Percentiles rank a stretch among this genome's conserved stretches.
These are phyloP conservation scores for Coemansia guatemalensis DNA, from an alignment of 192 early-diverging fungal species.

Conservation along the genomic window DNA sequence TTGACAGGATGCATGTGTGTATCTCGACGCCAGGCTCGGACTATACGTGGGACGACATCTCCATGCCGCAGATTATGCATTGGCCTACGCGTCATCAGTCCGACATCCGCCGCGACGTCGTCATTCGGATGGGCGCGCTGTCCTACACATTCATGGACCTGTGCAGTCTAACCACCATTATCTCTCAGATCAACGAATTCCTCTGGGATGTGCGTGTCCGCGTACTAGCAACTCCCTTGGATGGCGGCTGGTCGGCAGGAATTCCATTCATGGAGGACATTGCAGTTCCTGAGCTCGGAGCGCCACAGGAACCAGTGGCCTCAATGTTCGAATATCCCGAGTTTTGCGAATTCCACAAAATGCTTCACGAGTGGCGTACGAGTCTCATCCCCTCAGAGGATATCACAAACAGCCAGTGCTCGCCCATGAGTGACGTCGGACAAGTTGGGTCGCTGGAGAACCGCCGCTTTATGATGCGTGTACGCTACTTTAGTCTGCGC, in stretches of 20 bases:
- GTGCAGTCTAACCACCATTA: constrained; percentile 32
- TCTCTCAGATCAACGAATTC: constrained; percentile 39
- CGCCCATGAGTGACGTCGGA: constrained; percentile 11
- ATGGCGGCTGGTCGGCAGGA: constrained; percentile 16
- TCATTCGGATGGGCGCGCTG: constrained; percentile 31
- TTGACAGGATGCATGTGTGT: constrained; percentile 37
- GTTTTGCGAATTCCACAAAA: constrained; percentile 22
- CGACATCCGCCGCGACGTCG: constrained; percentile 7
- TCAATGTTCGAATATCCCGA: constrained; percentile 38
- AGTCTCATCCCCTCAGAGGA: constrained; percentile 34
- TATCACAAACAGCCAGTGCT: constrained; percentile 7
- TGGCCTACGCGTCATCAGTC: constrained; percentile 43
- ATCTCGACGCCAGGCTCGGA: constrained; percentile 37
- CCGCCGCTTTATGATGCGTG: constrained; percentile 41
- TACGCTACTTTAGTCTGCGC: constrained; percentile 46
- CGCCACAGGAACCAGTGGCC: constrained; percentile 6
- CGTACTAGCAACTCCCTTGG: constrained; percentile 13
- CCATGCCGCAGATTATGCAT: constrained; percentile 36
- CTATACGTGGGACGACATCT: constrained; percentile 46
- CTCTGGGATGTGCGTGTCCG: constrained; percentile 38
- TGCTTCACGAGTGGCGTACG: constrained; percentile 25
- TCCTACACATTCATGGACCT: constrained; percentile 44
- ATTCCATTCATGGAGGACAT: constrained; percentile 18
- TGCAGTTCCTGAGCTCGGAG: neutral
- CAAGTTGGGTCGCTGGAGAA: constrained; percentile 29